phyloP scores from a whole-genome alignment of 768 basidiomycete genomes.

The Cyathus striatus region DNA sequence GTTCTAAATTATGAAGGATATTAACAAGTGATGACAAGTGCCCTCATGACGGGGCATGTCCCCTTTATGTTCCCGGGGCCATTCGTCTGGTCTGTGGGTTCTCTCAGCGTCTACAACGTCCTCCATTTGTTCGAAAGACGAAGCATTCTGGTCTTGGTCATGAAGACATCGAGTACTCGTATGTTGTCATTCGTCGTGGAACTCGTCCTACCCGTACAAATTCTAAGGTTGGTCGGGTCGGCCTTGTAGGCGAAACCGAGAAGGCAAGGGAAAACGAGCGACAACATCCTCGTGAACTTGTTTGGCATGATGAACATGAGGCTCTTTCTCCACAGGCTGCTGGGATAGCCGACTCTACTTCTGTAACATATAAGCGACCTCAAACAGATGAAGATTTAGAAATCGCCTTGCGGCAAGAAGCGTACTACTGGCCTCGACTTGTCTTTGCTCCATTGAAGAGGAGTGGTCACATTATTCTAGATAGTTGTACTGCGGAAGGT shows the following conservation, averaged over 20 bases:
- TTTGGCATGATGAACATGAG: too few relatives aligned
- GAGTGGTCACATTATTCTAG: constrained; percentile 87
- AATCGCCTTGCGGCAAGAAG: constrained; percentile 60
- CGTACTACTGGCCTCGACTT: constrained; percentile 86
- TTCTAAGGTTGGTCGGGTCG: constrained; percentile 44
- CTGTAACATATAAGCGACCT: too few relatives aligned
- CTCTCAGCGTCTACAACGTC: constrained; percentile 82
- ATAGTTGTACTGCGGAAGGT: constrained; percentile 85
- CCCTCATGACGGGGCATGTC: constrained; percentile 86
- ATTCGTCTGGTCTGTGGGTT: constrained; percentile 69
- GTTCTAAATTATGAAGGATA: background rate
- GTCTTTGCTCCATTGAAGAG: constrained; percentile 90
- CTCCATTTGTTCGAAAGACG: constrained; percentile 78
- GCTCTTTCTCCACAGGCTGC: too few relatives aligned
- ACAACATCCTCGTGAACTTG: too few relatives aligned
- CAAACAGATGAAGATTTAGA: constrained; percentile 30
- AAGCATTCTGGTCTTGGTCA: constrained; percentile 84
- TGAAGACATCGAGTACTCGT: constrained; percentile 86
- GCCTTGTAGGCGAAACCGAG: constrained; percentile 46
- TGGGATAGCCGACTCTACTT: too few relatives aligned
- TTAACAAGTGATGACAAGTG: constrained; percentile 43
- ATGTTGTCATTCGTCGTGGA: constrained; percentile 84
- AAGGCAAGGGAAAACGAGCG: too few relatives aligned
- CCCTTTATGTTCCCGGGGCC: constrained; percentile 57
- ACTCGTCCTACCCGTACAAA: constrained; percentile 44